These are phyloP conservation scores for Pestalotiopsis sp. DNA, from an alignment of 2,329 filamentous ascomycete genomes.

Conservation along the genomic window DNA sequence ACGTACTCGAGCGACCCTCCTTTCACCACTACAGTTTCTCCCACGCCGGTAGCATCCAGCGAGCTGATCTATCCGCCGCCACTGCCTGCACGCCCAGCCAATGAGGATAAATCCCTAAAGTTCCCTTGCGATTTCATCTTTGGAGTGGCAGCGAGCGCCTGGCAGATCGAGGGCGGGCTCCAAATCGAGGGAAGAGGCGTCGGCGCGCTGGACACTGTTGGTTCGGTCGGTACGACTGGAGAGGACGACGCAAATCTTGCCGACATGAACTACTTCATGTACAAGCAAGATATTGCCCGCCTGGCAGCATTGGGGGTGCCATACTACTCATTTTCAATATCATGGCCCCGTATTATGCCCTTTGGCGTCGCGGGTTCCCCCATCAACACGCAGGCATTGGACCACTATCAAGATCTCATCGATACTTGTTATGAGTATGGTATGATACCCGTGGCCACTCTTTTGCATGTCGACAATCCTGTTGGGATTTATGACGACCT, in stretches of 20 bases:
- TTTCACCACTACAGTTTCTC: conserved; percentile 49
- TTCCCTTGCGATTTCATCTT: conserved; percentile 50
- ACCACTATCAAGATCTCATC: conserved; percentile 57
- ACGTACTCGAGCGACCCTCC: conserved; percentile 12
- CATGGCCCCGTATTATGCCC: conserved; percentile 54
- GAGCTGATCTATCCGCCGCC: conserved; percentile 58
- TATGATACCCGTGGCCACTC: conserved; percentile 48
- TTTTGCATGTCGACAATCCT: conserved; percentile 52
- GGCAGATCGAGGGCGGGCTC: conserved; percentile 47
- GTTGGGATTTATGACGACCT: conserved; percentile 48
- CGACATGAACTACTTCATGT: conserved; percentile 56
- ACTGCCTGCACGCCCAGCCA: conserved; percentile 40
- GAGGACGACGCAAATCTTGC: conserved; percentile 36
- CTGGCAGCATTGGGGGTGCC: conserved; percentile 52
- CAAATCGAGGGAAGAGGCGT: conserved; percentile 45
- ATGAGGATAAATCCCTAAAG: conserved; percentile 47
- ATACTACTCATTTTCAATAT: conserved; percentile 54
- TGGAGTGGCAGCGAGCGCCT: conserved; percentile 50
- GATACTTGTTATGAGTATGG: conserved; percentile 49
- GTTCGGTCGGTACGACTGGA: conserved; percentile 17
- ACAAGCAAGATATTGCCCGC: conserved; percentile 57
- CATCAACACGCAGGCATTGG: conserved; percentile 50
- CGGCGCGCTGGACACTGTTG: conserved; percentile 43
- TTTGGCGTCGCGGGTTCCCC: conserved; percentile 51
- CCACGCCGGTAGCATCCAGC: conserved; percentile 54